Evolutionary conservation across 805 yeast species (phyloP).

Genomic region (Saturnispora mendoncae): DNA sequence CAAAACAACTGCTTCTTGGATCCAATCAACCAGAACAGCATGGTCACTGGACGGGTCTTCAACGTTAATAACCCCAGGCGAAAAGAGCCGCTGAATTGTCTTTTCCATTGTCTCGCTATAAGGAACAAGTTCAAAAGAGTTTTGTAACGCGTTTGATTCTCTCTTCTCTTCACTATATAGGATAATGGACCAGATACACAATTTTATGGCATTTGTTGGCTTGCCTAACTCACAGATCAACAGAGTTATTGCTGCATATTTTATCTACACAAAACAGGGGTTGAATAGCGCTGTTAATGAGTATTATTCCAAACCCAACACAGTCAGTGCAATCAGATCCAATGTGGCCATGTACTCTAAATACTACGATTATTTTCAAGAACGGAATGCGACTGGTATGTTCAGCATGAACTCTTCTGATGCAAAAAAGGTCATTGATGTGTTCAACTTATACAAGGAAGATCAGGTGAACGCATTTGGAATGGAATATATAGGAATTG

Average conservation of each 20-base stretch:
- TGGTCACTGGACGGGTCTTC: conserved; percentile 1
- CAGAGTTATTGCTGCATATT: conserved; percentile 4
- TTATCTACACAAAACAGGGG: background rate
- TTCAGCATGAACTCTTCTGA: background rate
- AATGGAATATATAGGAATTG: conserved; percentile 47
- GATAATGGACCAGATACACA: conserved; percentile 3
- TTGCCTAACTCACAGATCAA: background rate
- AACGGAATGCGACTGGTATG: conserved; percentile 1
- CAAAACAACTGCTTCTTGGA: background rate
- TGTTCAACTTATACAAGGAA: conserved; percentile 30
- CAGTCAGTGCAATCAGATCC: conserved; percentile 2
- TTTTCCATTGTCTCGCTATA: background rate
- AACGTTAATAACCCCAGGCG: background rate
- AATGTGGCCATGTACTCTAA: background rate
- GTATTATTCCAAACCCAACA: conserved; percentile 3
- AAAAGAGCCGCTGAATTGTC: background rate
- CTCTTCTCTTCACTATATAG: background rate
- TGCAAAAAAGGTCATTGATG: conserved; percentile 17
- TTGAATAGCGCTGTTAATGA: conserved; percentile 13
- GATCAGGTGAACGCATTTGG: conserved; percentile 20
- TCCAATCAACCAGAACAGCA: conserved; percentile 7
- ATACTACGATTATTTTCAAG: background rate
- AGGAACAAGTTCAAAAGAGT: background rate
- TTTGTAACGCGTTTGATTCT: conserved; percentile 1
- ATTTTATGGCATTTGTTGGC: background rate